Evolutionary conservation across 768 basidiomycete genomes (phyloP).

Genomic region (Termitomyces sp.): DNA sequence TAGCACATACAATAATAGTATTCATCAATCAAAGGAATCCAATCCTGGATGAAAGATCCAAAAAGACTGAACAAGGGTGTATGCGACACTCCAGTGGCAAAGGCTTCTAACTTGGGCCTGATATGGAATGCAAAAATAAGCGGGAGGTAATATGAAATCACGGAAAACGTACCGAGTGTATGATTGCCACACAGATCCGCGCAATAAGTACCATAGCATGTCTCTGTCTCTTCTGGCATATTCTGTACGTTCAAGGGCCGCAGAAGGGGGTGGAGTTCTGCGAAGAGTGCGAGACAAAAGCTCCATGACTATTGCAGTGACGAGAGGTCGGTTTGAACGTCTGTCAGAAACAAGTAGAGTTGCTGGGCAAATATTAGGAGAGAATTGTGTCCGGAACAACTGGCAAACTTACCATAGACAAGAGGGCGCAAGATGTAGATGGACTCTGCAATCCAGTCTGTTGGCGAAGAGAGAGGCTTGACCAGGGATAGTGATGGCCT

Average conservation of each 20-base stretch:
- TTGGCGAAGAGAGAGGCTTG: slow-evolving; percentile 50
- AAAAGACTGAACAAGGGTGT: slow-evolving; percentile 66
- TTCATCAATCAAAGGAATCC: slow-evolving; percentile 85
- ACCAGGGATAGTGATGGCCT: slow-evolving; percentile 67
- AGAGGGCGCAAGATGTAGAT: slow-evolving; percentile 72
- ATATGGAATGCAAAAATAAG: slow-evolving; percentile 3
- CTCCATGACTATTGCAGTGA: slow-evolving; percentile 63
- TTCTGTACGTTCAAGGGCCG: slow-evolving; percentile 65
- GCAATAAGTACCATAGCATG: slow-evolving; percentile 78
- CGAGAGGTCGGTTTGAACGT: slow-evolving; percentile 56
- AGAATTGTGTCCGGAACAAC: not conserved
- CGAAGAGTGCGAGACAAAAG: slow-evolving; percentile 73
- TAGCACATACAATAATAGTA: slow-evolving; percentile 83
- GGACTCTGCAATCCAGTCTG: slow-evolving; percentile 72
- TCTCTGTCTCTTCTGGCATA: slow-evolving; percentile 81
- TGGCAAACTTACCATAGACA: slow-evolving; percentile 55
- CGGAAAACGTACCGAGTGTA: slow-evolving; percentile 57
- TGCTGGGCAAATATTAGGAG: slow-evolving; percentile 22
- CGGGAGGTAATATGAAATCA: slow-evolving; percentile 4
- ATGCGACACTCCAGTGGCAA: slow-evolving; percentile 49
- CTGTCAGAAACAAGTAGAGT: slow-evolving; percentile 41
- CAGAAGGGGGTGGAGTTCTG: slow-evolving; percentile 55
- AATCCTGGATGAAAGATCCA: slow-evolving; percentile 69
- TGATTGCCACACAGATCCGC: slow-evolving; percentile 80
- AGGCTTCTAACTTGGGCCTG: slow-evolving; percentile 70